These are phyloP conservation scores for Trichoderma atrobrunneum DNA, from an alignment of 2,329 filamentous ascomycete genomes.

Conservation along the genomic window DNA sequence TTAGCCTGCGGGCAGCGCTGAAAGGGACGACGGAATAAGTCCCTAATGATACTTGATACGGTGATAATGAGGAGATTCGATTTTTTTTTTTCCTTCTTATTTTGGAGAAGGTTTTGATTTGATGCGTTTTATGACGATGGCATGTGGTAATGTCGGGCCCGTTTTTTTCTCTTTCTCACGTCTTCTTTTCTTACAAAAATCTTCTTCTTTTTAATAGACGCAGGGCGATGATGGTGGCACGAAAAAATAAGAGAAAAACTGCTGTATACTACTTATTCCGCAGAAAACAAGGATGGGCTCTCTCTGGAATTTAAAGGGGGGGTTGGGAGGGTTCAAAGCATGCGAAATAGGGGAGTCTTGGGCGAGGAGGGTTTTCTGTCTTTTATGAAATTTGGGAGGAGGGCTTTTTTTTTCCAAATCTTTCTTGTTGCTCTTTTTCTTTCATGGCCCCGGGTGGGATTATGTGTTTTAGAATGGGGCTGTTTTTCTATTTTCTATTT, in stretches of 20 bases:
- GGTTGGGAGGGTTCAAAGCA: not conserved
- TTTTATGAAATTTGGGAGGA: not conserved
- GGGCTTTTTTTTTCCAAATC: not conserved
- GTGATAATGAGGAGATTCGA: not conserved
- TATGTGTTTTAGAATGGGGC: not conserved
- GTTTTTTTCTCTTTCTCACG: not conserved
- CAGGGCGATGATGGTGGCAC: not conserved
- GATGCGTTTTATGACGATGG: constrained; percentile 2
- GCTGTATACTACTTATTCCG: constrained; percentile 1
- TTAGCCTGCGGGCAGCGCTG: constrained; percentile 60
- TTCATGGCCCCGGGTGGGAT: not conserved
- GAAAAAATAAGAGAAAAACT: not conserved
- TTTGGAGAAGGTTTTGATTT: not conserved
- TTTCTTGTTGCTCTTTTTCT: not conserved
- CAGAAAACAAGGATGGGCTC: not conserved
- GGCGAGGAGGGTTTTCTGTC: not conserved
- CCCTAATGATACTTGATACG: constrained; percentile 21
- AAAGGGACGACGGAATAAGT: constrained; percentile 42
- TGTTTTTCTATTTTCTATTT: not conserved
- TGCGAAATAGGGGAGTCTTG: not conserved
- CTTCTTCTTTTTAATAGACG: constrained; percentile 2
- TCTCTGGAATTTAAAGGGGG: not conserved
- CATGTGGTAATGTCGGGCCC: constrained; percentile 6
- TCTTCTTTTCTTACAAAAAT: not conserved
- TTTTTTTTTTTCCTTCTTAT: not conserved